Conservation (phyloP, 164 flowering plant species). For the Berberis thunbergii region DNA sequence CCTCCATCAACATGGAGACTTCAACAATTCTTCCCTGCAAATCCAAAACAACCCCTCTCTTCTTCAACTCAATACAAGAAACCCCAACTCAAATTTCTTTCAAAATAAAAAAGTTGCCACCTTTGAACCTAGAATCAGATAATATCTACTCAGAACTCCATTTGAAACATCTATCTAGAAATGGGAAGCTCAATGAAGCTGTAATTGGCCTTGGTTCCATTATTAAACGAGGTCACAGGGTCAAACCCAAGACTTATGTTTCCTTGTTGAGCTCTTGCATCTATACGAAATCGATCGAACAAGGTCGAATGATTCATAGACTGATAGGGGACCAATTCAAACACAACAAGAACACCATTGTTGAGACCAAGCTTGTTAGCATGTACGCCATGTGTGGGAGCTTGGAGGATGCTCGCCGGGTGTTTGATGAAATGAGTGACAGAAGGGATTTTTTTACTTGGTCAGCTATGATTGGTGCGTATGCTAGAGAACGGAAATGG, state of each 20-base stretch:
- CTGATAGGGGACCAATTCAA: slow-evolving; percentile 6
- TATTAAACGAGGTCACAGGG: slow-evolving; percentile 7
- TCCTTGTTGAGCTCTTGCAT: slow-evolving; percentile 22
- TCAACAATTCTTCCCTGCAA: slow-evolving; percentile 11
- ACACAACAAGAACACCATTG: slow-evolving; percentile 6
- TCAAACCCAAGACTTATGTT: slow-evolving; percentile 20
- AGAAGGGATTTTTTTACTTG: slow-evolving; percentile 18
- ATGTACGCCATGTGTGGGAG: slow-evolving; percentile 28
- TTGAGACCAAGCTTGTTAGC: slow-evolving; percentile 21
- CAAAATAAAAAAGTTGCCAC: slow-evolving; percentile 3
- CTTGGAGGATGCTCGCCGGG: slow-evolving; percentile 18
- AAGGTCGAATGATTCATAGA: slow-evolving; percentile 19
- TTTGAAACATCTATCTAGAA: slow-evolving; percentile 13
- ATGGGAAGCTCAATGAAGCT: slow-evolving; percentile 23
- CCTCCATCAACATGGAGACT: slow-evolving; percentile 10
- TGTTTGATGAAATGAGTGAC: slow-evolving; percentile 18
- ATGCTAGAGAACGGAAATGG: slow-evolving; percentile 19
- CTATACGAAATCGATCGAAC: slow-evolving; percentile 15
- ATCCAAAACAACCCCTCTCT: slow-evolving; percentile 4
- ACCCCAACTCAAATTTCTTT: slow-evolving; percentile 1
- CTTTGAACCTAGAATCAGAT: neutral
- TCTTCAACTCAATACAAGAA: neutral
- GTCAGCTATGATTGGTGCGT: slow-evolving; percentile 26
- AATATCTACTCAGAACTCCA: slow-evolving; percentile 9
- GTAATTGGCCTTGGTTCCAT: slow-evolving; percentile 13